Base-by-base conservation (phyloP, 352 stramenopile genomes). In the Phytophthora pseudosyringae region DNA sequence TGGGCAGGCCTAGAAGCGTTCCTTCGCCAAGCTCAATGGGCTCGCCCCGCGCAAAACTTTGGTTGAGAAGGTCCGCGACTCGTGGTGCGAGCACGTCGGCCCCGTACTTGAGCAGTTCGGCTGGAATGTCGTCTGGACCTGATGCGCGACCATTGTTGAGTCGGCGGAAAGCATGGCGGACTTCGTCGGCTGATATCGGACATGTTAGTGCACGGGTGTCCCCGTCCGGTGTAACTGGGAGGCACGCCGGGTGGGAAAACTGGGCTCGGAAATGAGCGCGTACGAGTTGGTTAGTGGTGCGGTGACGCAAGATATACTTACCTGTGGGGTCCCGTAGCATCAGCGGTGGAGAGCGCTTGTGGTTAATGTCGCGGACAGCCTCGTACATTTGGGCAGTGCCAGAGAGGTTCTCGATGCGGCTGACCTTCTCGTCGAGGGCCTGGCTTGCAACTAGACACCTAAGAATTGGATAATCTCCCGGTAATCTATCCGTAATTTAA, bases 221-320 rank as follows among this genome's bases (percentile, higher is more conserved):
- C 3, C 2, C 4, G 16, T 46, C 18, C 5, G 40, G 40, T 5
- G 16, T 5, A 16, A 46, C 18, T 4, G 21, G 13, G 3, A 21
- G 7, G 13, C 35, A 36, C 7, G 5, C 25, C 11, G 12, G 12
- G 5, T n/a, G 16, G 1, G 36, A 18, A 6, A 47, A 58, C n/a
- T 36, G 33, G 4, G 16, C n/a, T 5, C 29, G 12, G 16, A 46
- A 28, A 25, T 46, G 40, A 12, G n/a, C 5, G 13, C 40, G 16
- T 12, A 31, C 18, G 3, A 38, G 13, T 18, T 48, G 6, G 38
- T 39, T 18, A 40, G 36, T 40, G 26, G 49, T 48, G 8, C 5
- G 6, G 39, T 41, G 50, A n/a, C 29, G 35, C 8, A 59, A 25
- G 8, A 40, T 49, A 48, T 49, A 59, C 26, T 59, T 49, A 32